Base-by-base conservation (phyloP, 2,329 filamentous ascomycete genomes). In the Geoglossum cookeanum region DNA sequence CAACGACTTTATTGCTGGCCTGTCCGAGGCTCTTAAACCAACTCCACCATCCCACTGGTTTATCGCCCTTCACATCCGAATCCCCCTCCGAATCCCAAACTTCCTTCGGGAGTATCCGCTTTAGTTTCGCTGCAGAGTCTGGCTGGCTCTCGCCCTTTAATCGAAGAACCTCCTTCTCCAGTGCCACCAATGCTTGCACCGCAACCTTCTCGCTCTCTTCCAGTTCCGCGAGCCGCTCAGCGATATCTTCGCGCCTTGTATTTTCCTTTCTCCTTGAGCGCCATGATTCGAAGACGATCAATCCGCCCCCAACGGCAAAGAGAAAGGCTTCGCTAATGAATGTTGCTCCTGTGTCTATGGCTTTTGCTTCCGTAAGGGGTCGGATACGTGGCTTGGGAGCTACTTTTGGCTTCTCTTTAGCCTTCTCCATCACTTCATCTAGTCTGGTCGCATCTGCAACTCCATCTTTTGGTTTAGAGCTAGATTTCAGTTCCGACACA, bases 311-410 rank as follows among this genome's bases (percentile, higher is more conserved):
- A 11, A 85, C 82, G 3, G 74, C 63, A 62, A 85, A 84, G 44
- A 85, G 73, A 64, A 85, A 85, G 0, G 78, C 69, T 64, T 85
- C 81, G 35, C 79, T 79, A 54, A 83, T 81, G 63, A 85, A 85
- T 60, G 81, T 84, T 3, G 81, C 82, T 3, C 81, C 82, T 42
- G 78, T 76, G 64, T 85, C 81, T 57, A 85, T 84, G 0, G 81
- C 81, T 63, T 84, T 83, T 11, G 78, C 74, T 65, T 85, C 82
- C 2, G 78, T 79, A 9, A 85, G 70, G 6, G 81, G 81, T 49
- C 81, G 71, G 58, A 85, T 84, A 37, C 75, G 75, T 4, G 77
- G 77, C 58, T 71, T 71, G 30, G 67, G 17, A 35, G 30, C 32
- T 2, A 32, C 5, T 17, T 53, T 53, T 11, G 4, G 15, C n/a